Evolutionary conservation across 768 basidiomycete species (phyloP).

Genomic region (Calocybe indica): DNA sequence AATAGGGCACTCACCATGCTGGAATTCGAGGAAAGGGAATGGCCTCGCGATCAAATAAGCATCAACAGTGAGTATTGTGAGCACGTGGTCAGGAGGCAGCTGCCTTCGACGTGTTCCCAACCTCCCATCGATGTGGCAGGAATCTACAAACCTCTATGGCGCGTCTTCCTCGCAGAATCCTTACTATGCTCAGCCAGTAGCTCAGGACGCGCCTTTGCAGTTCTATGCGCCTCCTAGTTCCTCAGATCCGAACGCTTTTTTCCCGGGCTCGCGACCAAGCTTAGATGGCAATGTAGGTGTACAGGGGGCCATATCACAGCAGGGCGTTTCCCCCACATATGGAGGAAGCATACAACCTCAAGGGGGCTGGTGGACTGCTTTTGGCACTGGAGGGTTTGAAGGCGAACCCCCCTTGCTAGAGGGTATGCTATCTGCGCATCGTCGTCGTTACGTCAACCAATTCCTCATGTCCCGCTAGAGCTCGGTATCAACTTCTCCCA

Average conservation of each 20-base stretch:
- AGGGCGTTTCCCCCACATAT: slow-evolving; percentile 42
- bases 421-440: slow-evolving; percentile 44
- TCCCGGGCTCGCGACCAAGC: slow-evolving; percentile 68
- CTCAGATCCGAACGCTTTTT: slow-evolving; percentile 50
- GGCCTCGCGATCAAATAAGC: slow-evolving; percentile 20
- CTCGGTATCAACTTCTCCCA: slow-evolving; percentile 97
- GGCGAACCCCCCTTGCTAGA: slow-evolving; percentile 94
- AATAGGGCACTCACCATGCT: slow-evolving; percentile 33
- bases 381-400: slow-evolving; percentile 92
- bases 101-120: slow-evolving; percentile 19
- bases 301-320: slow-evolving; percentile 47
- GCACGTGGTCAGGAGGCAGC: slow-evolving; percentile 1
- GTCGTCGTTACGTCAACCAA: slow-evolving; percentile 1
- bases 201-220: slow-evolving; percentile 59
- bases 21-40: slow-evolving; percentile 16
- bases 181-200: slow-evolving; percentile 50
- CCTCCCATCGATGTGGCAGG: slow-evolving; percentile 65
- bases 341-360: slow-evolving; percentile 69
- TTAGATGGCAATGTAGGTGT: slow-evolving; percentile 62
- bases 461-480: slow-evolving; percentile 43
- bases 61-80: slow-evolving; percentile 13
- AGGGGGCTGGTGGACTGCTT: slow-evolving; percentile 92
- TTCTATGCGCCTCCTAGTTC: slow-evolving; percentile 61
- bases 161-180: slow-evolving; percentile 55
- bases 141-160: slow-evolving; percentile 50